Conservation (phyloP, 2,329 filamentous ascomycete species). For the Fusarium circinatum region DNA sequence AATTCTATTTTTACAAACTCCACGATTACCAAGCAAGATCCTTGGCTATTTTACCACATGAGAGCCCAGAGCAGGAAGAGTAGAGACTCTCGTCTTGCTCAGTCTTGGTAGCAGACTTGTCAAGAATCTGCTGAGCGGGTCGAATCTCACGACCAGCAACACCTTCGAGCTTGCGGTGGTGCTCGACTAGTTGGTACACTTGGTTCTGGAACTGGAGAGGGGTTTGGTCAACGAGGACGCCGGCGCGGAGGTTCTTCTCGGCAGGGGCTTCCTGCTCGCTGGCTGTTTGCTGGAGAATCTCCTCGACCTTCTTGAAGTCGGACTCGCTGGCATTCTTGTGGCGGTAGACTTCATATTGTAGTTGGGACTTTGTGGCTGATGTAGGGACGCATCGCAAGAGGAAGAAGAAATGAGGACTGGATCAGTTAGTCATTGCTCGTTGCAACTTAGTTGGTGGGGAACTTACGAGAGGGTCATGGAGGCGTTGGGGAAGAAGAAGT, state of each 20-base stretch:
- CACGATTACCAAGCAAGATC: constrained; percentile 19
- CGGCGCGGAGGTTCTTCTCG: constrained; percentile 16
- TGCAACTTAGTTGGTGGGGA: constrained; percentile 62
- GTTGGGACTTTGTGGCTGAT: constrained; percentile 10
- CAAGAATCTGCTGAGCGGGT: constrained; percentile 29
- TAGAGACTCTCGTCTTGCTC: constrained; percentile 30
- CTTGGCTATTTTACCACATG: constrained; percentile 27
- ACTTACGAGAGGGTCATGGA: constrained; percentile 38
- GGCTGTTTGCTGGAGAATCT: constrained; percentile 14
- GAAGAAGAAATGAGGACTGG: constrained; percentile 43
- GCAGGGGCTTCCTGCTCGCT: constrained; percentile 23
- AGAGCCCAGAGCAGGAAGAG: constrained; percentile 26
- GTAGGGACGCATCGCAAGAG: constrained; percentile 26
- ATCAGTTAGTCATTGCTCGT: constrained; percentile 40
- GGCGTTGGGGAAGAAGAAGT: constrained; percentile 40
- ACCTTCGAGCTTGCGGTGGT: constrained; percentile 30
- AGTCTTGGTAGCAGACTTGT: constrained; percentile 21
- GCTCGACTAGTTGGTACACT: constrained; percentile 27
- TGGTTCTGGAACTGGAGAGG: constrained; percentile 30
- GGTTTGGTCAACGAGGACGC: constrained; percentile 12
- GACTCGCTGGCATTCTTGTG: constrained; percentile 26
- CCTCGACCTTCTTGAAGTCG: constrained; percentile 18
- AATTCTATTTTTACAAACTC: constrained; percentile 19
- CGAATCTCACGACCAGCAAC: constrained; percentile 21
- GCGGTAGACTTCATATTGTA: constrained; percentile 34